Percentiles rank a stretch among this genome's conserved stretches.
phyloP scores from a whole-genome alignment of 352 stramenopile species.

The Blastocystis sp. region DNA sequence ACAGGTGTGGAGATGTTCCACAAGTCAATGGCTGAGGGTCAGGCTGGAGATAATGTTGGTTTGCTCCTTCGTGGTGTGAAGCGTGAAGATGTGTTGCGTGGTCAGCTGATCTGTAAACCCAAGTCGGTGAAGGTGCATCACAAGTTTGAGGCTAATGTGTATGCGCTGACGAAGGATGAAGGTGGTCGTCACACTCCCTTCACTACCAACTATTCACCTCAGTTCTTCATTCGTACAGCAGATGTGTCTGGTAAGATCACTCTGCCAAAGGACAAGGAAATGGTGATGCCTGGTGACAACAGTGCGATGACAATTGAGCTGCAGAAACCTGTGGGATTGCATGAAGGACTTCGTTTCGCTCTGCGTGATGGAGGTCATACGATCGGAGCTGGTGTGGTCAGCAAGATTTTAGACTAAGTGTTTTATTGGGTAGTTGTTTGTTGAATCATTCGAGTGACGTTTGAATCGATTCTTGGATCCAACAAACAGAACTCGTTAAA shows the following conservation, averaged over 20 bases:
- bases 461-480: background rate
- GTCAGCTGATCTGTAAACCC: conserved; percentile 75
- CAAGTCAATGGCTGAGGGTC: conserved; percentile 82
- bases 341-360: conserved; percentile 85
- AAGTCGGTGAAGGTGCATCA: conserved; percentile 77
- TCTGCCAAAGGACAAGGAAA: conserved; percentile 75
- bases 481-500: conserved; percentile 22
- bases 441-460: background rate
- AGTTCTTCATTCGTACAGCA: conserved; percentile 92
- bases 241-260: conserved; percentile 84
- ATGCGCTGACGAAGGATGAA: conserved; percentile 88
- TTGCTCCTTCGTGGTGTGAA: conserved; percentile 84
- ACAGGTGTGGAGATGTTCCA: conserved; percentile 90
- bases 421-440: conserved; percentile 64
- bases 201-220: conserved; percentile 88
- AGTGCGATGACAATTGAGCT: conserved; percentile 82
- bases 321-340: conserved; percentile 81
- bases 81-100: conserved; percentile 78
- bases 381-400: conserved; percentile 85
- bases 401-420: conserved; percentile 77
- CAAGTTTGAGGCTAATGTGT: conserved; percentile 89
- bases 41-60: conserved; percentile 89
- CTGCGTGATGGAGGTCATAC: conserved; percentile 88
- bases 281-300: conserved; percentile 86
- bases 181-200: conserved; percentile 90